Percentiles rank a stretch among this genome's conserved stretches.
Conservation (phyloP, 2,329 filamentous ascomycete species). For the Bipolaris sorokiniana region DNA sequence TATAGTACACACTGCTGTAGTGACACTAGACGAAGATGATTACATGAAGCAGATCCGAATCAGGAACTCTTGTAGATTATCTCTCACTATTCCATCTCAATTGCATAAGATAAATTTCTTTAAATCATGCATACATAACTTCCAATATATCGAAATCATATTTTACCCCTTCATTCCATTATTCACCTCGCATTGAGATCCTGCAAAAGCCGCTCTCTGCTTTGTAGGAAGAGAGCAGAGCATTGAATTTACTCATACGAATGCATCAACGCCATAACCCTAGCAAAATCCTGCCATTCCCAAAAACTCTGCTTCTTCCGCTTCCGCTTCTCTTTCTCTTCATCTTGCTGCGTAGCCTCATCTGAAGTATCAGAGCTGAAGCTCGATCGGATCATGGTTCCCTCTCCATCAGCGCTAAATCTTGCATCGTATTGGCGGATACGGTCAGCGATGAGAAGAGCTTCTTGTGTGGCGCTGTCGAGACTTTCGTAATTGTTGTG, state of each 20-base stretch:
- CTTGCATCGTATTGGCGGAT: not conserved
- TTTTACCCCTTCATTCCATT: no score
- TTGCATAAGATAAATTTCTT: no score
- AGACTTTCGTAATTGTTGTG: not conserved
- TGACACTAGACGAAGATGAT: no score
- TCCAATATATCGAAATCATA: no score
- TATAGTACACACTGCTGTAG: no score
- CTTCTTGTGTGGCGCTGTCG: not conserved
- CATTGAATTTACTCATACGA: not conserved
- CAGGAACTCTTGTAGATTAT: no score
- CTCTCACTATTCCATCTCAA: no score
- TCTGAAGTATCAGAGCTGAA: slow-evolving; percentile 1
- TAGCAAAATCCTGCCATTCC: not conserved
- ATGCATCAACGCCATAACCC: slow-evolving; percentile 7
- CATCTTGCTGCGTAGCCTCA: not conserved
- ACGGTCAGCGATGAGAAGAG: not conserved
- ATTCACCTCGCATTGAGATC: no score
- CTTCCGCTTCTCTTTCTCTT: not conserved
- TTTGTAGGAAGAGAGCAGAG: not conserved
- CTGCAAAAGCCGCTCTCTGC: no score
- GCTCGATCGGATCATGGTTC: not conserved
- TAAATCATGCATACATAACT: no score
- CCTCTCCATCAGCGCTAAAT: not conserved
- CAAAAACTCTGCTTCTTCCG: not conserved
- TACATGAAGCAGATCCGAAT: no score